These are phyloP conservation scores for Xylaria acuta DNA, from an alignment of 495 filamentous ascomycete species.

Conservation along the genomic window DNA sequence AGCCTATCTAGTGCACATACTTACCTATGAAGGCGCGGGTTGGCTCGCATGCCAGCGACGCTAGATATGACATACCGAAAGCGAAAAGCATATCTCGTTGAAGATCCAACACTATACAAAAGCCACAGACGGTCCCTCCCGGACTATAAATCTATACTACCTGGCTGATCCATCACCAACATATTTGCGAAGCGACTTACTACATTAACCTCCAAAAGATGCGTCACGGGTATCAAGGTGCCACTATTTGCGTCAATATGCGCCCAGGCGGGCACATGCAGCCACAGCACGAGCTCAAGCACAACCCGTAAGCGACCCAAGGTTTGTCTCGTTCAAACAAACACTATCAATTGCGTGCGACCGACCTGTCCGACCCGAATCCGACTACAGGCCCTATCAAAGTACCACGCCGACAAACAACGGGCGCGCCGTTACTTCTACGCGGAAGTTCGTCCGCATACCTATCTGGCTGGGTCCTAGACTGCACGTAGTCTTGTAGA, in stretches of 20 bases:
- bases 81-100: not conserved
- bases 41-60: not conserved
- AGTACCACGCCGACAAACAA: not conserved
- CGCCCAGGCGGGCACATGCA: slow-evolving; percentile 9
- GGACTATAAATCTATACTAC: not conserved
- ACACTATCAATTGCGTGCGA: not conserved
- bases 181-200: slow-evolving; percentile 3
- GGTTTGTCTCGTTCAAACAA: not conserved
- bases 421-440: not conserved
- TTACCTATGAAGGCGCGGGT: not conserved
- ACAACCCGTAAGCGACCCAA: not conserved
- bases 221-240: not conserved
- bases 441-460: not conserved
- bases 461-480: not conserved
- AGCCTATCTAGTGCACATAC: not conserved
- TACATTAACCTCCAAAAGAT: not conserved
- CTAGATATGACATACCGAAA: not conserved
- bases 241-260: slow-evolving; percentile 1
- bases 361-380: not conserved
- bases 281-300: slow-evolving; percentile 1
- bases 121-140: not conserved
- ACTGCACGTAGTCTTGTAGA: too few relatives aligned
- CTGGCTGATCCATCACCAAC: not conserved
- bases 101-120: not conserved
- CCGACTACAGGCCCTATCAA: not conserved